Conservation (phyloP, 176 grass and related monocot genomes). For the Eragrostis curvula region DNA sequence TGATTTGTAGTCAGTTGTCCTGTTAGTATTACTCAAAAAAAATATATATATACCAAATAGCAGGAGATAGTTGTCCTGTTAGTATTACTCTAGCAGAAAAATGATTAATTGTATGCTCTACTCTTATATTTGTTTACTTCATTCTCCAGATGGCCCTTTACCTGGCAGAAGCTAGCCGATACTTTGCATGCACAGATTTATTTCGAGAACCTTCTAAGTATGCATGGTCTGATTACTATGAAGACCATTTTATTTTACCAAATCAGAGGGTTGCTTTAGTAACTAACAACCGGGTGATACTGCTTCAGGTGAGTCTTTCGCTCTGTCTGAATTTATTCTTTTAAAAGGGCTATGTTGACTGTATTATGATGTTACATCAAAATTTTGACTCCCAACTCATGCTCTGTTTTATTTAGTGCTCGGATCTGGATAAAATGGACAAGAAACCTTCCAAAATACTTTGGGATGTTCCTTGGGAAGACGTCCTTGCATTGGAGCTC, state of each 20-base stretch:
- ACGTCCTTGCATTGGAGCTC: conserved; percentile 87
- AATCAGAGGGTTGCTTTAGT: conserved; percentile 79
- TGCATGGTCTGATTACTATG: conserved; percentile 99
- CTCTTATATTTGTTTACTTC: conserved; percentile 32
- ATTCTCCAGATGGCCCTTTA: conserved; percentile 90
- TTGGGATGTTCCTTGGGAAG: conserved; percentile 94
- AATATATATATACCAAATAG: not conserved
- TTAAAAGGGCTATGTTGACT: conserved; percentile 8
- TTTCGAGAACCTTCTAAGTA: conserved; percentile 99
- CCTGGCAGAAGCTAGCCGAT: conserved; percentile 91
- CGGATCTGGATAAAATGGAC: conserved; percentile 91
- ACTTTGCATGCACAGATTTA: conserved; percentile 94
- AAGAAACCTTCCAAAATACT: conserved; percentile 92
- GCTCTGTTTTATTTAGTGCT: conserved; percentile 56
- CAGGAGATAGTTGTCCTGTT: conserved; percentile 2
- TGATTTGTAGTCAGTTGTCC: not conserved
- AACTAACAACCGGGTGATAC: conserved; percentile 89
- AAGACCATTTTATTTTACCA: conserved; percentile 80
- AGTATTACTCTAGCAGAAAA: not conserved
- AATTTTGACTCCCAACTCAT: conserved; percentile 18
- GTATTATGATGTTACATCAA: conserved; percentile 11
- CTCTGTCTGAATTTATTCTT: not conserved
- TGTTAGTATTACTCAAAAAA: no score
- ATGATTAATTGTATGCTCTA: conserved; percentile 26
- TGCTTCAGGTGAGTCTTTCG: conserved; percentile 75